Conservation (phyloP, 2,329 filamentous ascomycete species). For the Fusarium ramigenum region DNA sequence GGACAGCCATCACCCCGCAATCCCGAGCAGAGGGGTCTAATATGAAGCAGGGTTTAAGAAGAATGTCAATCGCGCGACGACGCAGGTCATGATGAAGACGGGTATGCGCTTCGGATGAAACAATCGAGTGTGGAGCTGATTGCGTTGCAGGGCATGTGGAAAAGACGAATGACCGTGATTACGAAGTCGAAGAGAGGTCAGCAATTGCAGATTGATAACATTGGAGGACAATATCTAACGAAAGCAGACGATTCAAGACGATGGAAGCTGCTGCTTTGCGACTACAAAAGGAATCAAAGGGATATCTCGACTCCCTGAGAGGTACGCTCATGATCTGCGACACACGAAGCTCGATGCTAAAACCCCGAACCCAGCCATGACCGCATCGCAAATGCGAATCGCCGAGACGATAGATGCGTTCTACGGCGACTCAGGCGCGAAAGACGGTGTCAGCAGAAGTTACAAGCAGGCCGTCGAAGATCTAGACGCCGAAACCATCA, state of each 20-base stretch:
- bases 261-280: constrained; percentile 95
- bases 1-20: constrained; percentile 43
- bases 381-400: constrained; percentile 98
- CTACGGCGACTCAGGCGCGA: constrained; percentile 94
- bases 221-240: constrained; percentile 32
- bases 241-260: constrained; percentile 84
- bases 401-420: constrained; percentile 99
- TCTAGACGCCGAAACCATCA: constrained; percentile 97
- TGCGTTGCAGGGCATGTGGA: constrained; percentile 81
- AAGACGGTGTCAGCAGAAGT: constrained; percentile 92
- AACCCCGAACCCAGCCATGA: constrained; percentile 77
- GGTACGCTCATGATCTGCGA: constrained; percentile 56
- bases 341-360: constrained; percentile 16
- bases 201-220: not conserved
- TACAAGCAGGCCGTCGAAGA: constrained; percentile 99
- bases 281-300: constrained; percentile 97
- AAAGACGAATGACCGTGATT: constrained; percentile 97
- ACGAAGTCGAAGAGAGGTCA: constrained; percentile 94
- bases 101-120: constrained; percentile 58
- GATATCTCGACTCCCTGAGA: constrained; percentile 94
- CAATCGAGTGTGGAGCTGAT: constrained; percentile 13
- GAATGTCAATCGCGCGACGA: constrained; percentile 98
- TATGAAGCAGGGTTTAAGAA: constrained; percentile 68
- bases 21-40: constrained; percentile 44
- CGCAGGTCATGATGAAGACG: constrained; percentile 99